Evolutionary conservation across 306 rosid genomes (phyloP).

Genomic region (peach (Prunus persica)): DNA sequence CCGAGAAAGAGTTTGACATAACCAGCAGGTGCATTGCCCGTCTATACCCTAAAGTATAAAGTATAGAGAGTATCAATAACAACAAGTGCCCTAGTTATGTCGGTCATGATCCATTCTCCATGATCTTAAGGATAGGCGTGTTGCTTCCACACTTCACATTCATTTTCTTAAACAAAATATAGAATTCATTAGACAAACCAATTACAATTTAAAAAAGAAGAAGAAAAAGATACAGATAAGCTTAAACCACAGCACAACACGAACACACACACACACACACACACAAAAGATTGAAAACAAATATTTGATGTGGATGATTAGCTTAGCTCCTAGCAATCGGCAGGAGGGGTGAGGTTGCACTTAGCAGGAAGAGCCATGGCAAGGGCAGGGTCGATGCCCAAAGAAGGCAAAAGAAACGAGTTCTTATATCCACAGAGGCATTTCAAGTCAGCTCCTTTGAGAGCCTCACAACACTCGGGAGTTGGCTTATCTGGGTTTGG

Average conservation of each 20-base stretch:
- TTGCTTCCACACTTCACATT: too few relatives aligned
- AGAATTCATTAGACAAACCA: too few relatives aligned
- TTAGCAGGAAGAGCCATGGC: conserved; percentile 62
- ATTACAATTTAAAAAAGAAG: too few relatives aligned
- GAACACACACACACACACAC: neutral
- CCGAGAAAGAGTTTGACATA: too few relatives aligned
- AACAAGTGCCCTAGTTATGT: too few relatives aligned
- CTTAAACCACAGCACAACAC: neutral
- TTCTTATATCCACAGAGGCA: conserved; percentile 69
- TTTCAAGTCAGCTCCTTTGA: conserved; percentile 43
- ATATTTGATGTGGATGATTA: neutral
- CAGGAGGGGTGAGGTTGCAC: conserved; percentile 54
- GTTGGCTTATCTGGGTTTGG: conserved; percentile 52
- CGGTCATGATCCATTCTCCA: too few relatives aligned
- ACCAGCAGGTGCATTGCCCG: too few relatives aligned
- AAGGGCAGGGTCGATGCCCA: conserved; percentile 60
- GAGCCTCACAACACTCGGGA: conserved; percentile 46
- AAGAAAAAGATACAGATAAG: too few relatives aligned
- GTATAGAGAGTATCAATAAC: too few relatives aligned
- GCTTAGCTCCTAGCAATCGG: conserved; percentile 30
- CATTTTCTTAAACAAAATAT: too few relatives aligned
- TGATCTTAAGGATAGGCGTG: too few relatives aligned
- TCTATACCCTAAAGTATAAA: too few relatives aligned
- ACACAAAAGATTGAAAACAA: neutral
- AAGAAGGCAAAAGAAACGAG: conserved; percentile 35